Evolutionary conservation across 495 filamentous ascomycete genomes (phyloP), one percentile per base, ranked within the genome.

Genomic region (Aspergillus olivimuriae): DNA sequence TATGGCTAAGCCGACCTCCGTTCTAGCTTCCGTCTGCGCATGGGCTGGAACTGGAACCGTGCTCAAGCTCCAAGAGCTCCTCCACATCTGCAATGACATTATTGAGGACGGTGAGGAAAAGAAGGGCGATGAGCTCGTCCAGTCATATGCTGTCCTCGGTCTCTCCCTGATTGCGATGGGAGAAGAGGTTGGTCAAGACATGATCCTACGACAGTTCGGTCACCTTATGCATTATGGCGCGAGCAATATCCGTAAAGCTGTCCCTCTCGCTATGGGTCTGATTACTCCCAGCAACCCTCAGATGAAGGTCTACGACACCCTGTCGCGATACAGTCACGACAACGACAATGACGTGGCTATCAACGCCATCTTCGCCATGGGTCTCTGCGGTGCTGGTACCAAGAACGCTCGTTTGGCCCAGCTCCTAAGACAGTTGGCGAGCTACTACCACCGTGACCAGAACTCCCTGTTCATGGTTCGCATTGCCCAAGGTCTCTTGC

Each of bases 221-320:
- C 92, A 99, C 61, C 74, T 99, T 26, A 99, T 99, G 92, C 92
- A 99, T 69, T 99, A 99, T 55, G 91, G 94, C 38, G 92, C 95
- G 52, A 75, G 88, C 58, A 95, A 97, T 61, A 99, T 99, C 54
- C 86, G 92, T 20, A 89, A 87, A 53, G 90, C 89, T 20, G 94
- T 99, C 16, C 92, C 92, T 16, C 74, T 99, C n/a, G 92, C 92
- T 15, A 94, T 99, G 89, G 92, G 87, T 54, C 75, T 99, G 39
- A 80, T 99, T 56, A 92, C 86, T 67, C 89, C 92, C 19, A 94
- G 88, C 70, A 99, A 97, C 69, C 92, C 92, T 6, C 94, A 97
- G 61, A 99, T 99, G 91, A 99, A 97, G 73, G 85, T 99, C 24
- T 99, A 99, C 68, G 92, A 99, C 60, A 97, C 92, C 0, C 68